phyloP scores from a whole-genome alignment of 139 green algal genomes.

The Monoraphidium neglectum region DNA sequence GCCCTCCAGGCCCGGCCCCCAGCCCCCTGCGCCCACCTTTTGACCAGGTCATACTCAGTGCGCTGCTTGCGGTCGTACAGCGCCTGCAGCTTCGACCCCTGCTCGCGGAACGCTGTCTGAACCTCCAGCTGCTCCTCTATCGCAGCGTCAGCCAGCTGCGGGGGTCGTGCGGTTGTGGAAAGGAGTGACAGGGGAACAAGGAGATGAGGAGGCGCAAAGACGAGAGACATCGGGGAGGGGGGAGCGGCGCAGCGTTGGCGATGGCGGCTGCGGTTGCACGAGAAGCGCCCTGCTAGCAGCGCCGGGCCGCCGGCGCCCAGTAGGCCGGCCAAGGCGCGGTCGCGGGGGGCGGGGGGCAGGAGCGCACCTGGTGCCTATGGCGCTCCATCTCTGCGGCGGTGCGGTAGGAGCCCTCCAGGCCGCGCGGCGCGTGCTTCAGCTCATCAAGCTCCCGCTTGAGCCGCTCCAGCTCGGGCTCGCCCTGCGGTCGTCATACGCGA shows the following conservation, averaged over 20 bases:
- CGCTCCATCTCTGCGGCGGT: conserved; percentile 81
- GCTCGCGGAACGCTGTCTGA: conserved; percentile 86
- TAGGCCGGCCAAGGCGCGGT: too few relatives aligned
- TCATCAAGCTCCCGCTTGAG: conserved; percentile 85
- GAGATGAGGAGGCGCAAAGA: too few relatives aligned
- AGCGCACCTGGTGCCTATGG: conserved; percentile 59
- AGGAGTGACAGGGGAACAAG: too few relatives aligned
- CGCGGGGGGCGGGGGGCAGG: too few relatives aligned
- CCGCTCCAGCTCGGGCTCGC: conserved; percentile 85
- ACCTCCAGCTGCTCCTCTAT: conserved; percentile 86
- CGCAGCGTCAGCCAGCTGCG: conserved; percentile 67
- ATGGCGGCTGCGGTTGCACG: too few relatives aligned
- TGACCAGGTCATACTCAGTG: conserved; percentile 71
- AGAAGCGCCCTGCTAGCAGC: too few relatives aligned
- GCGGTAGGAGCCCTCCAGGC: conserved; percentile 74
- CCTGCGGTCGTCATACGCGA: conserved; percentile 28
- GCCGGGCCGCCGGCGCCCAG: too few relatives aligned
- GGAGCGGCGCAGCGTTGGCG: too few relatives aligned
- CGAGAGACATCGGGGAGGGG: too few relatives aligned
- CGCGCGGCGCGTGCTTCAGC: conserved; percentile 70
- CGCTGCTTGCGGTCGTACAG: conserved; percentile 79
- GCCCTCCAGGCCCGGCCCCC: too few relatives aligned
- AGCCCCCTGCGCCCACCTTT: conserved; percentile 41
- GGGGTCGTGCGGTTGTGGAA: conserved; percentile 8
- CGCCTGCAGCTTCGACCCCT: conserved; percentile 70